phyloP scores from a whole-genome alignment of 106 monocot genomes.

The Dioscorea alata region DNA sequence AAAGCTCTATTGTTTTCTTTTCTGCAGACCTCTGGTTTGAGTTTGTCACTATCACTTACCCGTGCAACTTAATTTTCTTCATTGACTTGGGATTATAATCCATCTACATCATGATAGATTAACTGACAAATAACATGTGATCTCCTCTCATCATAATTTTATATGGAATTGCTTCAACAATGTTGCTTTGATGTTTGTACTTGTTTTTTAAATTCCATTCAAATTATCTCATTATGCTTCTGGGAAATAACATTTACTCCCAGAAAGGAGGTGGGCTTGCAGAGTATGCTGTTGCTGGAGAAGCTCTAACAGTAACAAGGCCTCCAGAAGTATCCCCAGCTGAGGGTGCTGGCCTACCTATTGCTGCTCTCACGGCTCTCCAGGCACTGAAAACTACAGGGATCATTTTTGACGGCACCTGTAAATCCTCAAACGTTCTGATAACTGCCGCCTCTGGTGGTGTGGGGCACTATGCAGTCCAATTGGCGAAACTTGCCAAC shows the following conservation, averaged over 20 bases:
- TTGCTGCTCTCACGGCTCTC: conserved; percentile 34
- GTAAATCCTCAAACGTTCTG: conserved; percentile 15
- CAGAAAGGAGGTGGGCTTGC: conserved; percentile 43
- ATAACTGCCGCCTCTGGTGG: conserved; percentile 57
- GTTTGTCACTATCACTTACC: no score
- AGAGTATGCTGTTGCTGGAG: conserved; percentile 25
- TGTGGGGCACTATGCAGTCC: conserved; percentile 32
- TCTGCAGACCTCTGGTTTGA: no score
- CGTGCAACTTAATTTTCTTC: no score
- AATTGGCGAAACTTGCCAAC: conserved; percentile 34
- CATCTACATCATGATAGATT: no score
- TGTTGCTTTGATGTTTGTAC: no score
- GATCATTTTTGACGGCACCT: conserved; percentile 1
- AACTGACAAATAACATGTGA: no score
- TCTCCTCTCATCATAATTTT: no score
- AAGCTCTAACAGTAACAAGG: conserved; percentile 16
- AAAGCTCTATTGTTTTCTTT: no score
- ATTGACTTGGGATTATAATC: no score
- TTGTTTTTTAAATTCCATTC: no score
- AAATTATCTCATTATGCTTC: no score
- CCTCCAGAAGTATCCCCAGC: conserved; percentile 22
- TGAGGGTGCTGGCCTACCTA: conserved; percentile 32
- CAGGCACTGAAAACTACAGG: conserved; percentile 23
- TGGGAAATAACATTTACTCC: background rate
- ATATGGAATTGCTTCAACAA: no score